phyloP scores from a whole-genome alignment of 2,329 filamentous ascomycete genomes.

The Huntiella omanensis region DNA sequence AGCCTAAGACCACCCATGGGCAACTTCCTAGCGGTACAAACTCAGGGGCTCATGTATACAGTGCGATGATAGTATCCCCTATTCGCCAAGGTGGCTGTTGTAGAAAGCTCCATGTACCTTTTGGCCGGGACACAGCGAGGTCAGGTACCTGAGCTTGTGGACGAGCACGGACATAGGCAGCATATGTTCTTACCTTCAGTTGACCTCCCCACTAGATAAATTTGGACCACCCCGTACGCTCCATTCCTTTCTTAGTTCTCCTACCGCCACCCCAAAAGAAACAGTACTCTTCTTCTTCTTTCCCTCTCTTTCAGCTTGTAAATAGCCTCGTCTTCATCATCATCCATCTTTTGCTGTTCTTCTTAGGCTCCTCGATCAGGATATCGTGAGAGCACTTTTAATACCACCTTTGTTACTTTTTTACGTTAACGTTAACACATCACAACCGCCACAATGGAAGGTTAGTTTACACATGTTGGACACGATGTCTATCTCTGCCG shows the following conservation, averaged over 20 bases:
- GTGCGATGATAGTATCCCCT: constrained; percentile 9
- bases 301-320: constrained; percentile 10
- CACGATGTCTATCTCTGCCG: constrained; percentile 2
- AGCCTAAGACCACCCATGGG: neutral
- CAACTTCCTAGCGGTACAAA: constrained; percentile 3
- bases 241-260: constrained; percentile 11
- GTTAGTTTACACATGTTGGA: constrained; percentile 25
- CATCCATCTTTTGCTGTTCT: constrained; percentile 11
- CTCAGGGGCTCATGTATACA: constrained; percentile 11
- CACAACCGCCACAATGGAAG: constrained; percentile 38
- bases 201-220: constrained; percentile 12
- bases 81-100: constrained; percentile 5
- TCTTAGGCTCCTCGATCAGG: constrained; percentile 13
- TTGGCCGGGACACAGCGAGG: constrained; percentile 5
- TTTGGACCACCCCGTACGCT: constrained; percentile 11
- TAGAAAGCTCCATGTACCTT: constrained; percentile 7
- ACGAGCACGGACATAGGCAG: constrained; percentile 10
- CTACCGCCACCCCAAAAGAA: constrained; percentile 10
- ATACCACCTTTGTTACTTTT: constrained; percentile 12
- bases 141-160: constrained; percentile 11
- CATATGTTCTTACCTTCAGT: constrained; percentile 7
- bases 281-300: constrained; percentile 10
- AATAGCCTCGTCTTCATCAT: constrained; percentile 12
- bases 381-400: constrained; percentile 13
- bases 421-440: constrained; percentile 10